Evolutionary conservation across 306 rosid genomes (phyloP), one percentile per base, ranked within the genome.

Genomic region (Leucaena leucocephala): DNA sequence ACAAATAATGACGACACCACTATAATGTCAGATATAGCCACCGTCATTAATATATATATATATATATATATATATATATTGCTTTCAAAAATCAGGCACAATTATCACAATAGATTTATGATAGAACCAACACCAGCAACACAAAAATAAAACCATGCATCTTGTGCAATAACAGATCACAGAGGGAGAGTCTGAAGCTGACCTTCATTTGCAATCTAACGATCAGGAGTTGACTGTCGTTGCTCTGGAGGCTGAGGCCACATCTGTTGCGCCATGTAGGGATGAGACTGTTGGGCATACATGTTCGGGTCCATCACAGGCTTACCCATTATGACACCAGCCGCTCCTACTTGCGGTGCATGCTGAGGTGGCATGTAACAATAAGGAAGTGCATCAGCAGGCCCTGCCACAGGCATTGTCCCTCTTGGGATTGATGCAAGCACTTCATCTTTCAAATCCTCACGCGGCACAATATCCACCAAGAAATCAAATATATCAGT

Each of bases 171-270:
- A 19, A n/a, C 33, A 55, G 22, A 27, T 27, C 27, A 27, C 1
- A 27, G 27, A 27, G 27, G 27, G 27, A 1, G 27, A 27, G 27
- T 27, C 27, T 27, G 27, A 27, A 27, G 27, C 27, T 27, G 73
- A 86, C 89, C 87, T 80, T 70, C 58, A 33, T n/a, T 77, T 70
- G 70, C 45, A 58, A 71, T 55, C 82, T 84, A 86, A 54, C 79
- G 85, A 75, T 84, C 87, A 21, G 90, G 86, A 63, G 86, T 81
- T 36, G 86, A n/a, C 57, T 72, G 86, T 22, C 78, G 78, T 57
- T 86, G 90, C 34, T 83, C 90, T 3, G 82, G 82, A 43, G 90
- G 85, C 68, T 83, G 90, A 52, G 87, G 90, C 90, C 90, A 86
- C 85, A 86, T 83, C n/a, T 81, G 87, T n/a, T 82, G 86, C 6